Evolutionary conservation across 208 protist species (phyloP).

Genomic region (Endotrypanum monterogeii): DNA sequence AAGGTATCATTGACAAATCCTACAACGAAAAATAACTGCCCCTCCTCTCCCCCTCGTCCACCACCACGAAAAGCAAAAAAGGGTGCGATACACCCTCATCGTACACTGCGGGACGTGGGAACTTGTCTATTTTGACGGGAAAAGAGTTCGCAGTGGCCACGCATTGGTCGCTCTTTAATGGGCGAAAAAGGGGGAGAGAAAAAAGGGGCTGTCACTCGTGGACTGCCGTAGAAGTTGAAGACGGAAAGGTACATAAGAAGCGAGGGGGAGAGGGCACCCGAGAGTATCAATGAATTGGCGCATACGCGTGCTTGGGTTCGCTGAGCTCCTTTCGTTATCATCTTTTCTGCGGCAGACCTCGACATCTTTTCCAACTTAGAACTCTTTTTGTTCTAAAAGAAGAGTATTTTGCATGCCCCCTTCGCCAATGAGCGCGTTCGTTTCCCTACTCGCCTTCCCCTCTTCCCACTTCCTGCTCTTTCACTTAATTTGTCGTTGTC

Average conservation of each 20-base stretch:
- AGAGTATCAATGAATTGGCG: background rate
- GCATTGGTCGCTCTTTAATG: background rate
- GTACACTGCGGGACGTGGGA: background rate
- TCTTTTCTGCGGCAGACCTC: background rate
- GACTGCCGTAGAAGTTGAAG: background rate
- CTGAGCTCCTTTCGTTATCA: constrained; percentile 1
- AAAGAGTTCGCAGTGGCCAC: background rate
- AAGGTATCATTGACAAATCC: background rate
- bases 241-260: background rate
- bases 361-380: background rate
- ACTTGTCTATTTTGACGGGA: background rate
- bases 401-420: background rate
- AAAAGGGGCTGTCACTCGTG: background rate
- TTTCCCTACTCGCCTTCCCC: background rate
- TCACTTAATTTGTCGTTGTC: too few species aligned
- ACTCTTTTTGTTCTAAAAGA: background rate
- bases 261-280: background rate
- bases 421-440: background rate
- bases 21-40: background rate
- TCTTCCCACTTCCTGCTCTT: background rate
- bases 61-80: too few species aligned
- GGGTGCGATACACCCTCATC: background rate
- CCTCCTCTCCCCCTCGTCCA: too few species aligned
- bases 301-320: background rate
- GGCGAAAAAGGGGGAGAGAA: background rate